Conservation (phyloP, 2,329 filamentous ascomycete genomes). For the Aspergillus jensenii region DNA sequence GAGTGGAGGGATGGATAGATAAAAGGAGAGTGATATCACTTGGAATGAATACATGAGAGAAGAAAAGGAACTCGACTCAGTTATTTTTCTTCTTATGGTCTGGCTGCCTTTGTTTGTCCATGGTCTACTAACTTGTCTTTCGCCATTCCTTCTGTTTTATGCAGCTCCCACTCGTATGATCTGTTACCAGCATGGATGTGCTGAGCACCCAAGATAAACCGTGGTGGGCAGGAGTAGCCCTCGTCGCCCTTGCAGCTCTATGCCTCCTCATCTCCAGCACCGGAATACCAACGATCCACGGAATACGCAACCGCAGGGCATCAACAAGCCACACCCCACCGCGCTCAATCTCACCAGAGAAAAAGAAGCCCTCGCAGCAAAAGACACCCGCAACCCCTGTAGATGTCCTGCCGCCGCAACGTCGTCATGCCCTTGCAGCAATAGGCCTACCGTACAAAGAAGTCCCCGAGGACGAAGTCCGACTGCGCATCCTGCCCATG, state of each 20-base stretch:
- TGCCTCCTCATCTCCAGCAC: slow-evolving; percentile 8
- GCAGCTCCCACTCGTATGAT: neutral
- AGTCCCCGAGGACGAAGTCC: slow-evolving; percentile 34
- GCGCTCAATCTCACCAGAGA: slow-evolving; percentile 53
- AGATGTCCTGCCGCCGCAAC: slow-evolving; percentile 54
- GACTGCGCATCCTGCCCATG: slow-evolving; percentile 41
- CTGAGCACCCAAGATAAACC: slow-evolving; percentile 15
- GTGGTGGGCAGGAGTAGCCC: slow-evolving; percentile 24
- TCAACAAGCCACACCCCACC: slow-evolving; percentile 55
- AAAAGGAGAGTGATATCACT: neutral
- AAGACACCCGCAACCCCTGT: slow-evolving; percentile 40
- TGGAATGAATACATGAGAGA: neutral
- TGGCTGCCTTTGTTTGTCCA: neutral
- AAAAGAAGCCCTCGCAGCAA: slow-evolving; percentile 35
- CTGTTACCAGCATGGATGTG: slow-evolving; percentile 19
- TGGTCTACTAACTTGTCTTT: neutral
- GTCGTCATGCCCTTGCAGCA: slow-evolving; percentile 47
- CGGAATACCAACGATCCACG: slow-evolving; percentile 35
- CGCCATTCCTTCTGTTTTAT: neutral
- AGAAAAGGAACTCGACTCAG: neutral
- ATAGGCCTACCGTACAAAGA: slow-evolving; percentile 20
- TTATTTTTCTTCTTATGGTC: too few species aligned
- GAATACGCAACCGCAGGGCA: slow-evolving; percentile 43
- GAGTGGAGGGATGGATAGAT: neutral
- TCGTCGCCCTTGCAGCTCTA: slow-evolving; percentile 15